Evolutionary conservation across 768 basidiomycete species (phyloP).

Genomic region (Suillus alpinus): DNA sequence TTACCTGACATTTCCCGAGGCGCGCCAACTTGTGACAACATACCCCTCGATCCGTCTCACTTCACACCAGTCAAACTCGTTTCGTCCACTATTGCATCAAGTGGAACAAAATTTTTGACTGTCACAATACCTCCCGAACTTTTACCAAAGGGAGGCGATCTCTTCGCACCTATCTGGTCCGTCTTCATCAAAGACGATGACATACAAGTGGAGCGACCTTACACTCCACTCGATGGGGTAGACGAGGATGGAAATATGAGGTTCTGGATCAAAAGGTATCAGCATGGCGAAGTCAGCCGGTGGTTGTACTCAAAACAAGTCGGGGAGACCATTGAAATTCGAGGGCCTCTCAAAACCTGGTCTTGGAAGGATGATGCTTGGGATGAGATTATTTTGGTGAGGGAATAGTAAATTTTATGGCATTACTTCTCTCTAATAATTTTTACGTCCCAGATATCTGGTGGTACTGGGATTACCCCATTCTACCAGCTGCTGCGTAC

Average conservation of each 20-base stretch:
- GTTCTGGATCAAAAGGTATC: slow-evolving; percentile 82
- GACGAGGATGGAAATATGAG: slow-evolving; percentile 63
- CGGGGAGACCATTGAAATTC: slow-evolving; percentile 71
- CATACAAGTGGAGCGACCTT: slow-evolving; percentile 84
- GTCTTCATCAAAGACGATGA: slow-evolving; percentile 84
- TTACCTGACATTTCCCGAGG: slow-evolving; percentile 46
- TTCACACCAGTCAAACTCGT: slow-evolving; percentile 62
- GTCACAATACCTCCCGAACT: slow-evolving; percentile 51
- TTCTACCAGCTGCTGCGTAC: slow-evolving; percentile 75
- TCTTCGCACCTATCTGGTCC: slow-evolving; percentile 60
- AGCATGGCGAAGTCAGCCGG: slow-evolving; percentile 74
- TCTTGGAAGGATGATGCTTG: slow-evolving; percentile 52
- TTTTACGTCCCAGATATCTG: slow-evolving; percentile 61
- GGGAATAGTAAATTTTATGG: slow-evolving; percentile 10
- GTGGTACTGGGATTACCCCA: slow-evolving; percentile 85
- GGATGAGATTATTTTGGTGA: slow-evolving; percentile 81
- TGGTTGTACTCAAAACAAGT: slow-evolving; percentile 73
- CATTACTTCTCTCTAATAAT: neutral
- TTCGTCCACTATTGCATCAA: slow-evolving; percentile 49
- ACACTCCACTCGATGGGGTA: slow-evolving; percentile 76
- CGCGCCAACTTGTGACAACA: slow-evolving; percentile 38
- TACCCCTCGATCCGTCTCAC: slow-evolving; percentile 40
- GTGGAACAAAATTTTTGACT: slow-evolving; percentile 63
- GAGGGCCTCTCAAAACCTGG: slow-evolving; percentile 76
- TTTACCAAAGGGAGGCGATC: slow-evolving; percentile 23